Conservation (phyloP, 768 basidiomycete species). For the Hemileccinum impolitum region DNA sequence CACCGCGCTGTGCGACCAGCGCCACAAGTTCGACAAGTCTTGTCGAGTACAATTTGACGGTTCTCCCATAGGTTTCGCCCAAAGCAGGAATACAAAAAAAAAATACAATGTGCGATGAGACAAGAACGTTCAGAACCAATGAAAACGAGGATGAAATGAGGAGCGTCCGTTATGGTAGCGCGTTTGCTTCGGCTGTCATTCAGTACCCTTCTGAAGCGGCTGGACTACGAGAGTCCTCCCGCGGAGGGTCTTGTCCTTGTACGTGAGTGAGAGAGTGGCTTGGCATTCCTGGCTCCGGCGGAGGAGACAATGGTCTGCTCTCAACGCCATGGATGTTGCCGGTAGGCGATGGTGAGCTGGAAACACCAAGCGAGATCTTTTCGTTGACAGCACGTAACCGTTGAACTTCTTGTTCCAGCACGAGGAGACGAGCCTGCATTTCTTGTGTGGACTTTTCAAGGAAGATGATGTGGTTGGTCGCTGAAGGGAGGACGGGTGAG, state of each 20-base stretch:
- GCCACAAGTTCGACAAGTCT: constrained; percentile 26
- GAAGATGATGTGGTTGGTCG: constrained; percentile 73
- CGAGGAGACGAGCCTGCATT: constrained; percentile 62
- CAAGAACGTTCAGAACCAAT: constrained; percentile 30
- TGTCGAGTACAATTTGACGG: constrained; percentile 12
- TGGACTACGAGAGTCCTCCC: constrained; percentile 55
- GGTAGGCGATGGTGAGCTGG: constrained; percentile 55
- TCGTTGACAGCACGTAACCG: constrained; percentile 76
- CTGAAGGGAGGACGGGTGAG: constrained; percentile 36
- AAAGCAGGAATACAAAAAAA: constrained; percentile 31
- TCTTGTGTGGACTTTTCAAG: constrained; percentile 73
- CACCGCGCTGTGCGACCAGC: constrained; percentile 36
- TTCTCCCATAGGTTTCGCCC: constrained; percentile 25
- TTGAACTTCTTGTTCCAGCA: constrained; percentile 65
- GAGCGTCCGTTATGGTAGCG: constrained; percentile 25
- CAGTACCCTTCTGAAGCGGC: constrained; percentile 31
- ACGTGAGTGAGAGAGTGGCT: constrained; percentile 52
- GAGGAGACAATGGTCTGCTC: constrained; percentile 58
- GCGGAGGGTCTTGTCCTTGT: constrained; percentile 58
- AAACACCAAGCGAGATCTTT: constrained; percentile 70
- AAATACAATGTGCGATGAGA: constrained; percentile 32
- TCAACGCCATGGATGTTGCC: constrained; percentile 40
- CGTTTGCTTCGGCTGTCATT: constrained; percentile 16
- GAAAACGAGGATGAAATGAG: constrained; percentile 35
- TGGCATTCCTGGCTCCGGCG: constrained; percentile 50